Conservation (phyloP, 192 early-diverging fungal species). For the Coemansia sp. region DNA sequence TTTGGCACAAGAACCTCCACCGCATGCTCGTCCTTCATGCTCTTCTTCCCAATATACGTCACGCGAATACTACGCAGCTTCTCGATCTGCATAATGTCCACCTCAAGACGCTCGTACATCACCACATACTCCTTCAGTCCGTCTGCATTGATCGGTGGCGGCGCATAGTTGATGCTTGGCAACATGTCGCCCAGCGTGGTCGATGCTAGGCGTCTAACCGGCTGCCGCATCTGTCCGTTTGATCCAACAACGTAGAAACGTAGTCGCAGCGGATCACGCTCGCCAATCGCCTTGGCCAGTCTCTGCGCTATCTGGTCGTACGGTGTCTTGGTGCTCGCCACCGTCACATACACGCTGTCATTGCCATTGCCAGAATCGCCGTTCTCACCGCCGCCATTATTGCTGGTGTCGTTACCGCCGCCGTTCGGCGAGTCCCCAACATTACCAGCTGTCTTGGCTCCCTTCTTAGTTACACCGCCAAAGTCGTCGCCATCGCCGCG, state of each 20-base stretch:
- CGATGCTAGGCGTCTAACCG: constrained; percentile 53
- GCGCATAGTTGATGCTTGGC: constrained; percentile 24
- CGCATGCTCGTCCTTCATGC: constrained; percentile 67
- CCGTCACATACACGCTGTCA: not conserved
- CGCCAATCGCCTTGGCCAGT: constrained; percentile 59
- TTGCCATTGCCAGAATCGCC: not conserved
- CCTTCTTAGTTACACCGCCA: not conserved
- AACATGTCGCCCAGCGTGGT: constrained; percentile 62
- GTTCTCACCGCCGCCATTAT: not conserved
- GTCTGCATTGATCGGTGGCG: constrained; percentile 15
- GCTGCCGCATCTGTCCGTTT: constrained; percentile 31
- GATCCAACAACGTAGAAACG: constrained; percentile 61
- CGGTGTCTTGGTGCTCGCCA: constrained; percentile 22
- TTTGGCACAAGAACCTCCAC: constrained; percentile 75
- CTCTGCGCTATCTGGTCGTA: constrained; percentile 60
- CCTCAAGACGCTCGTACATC: constrained; percentile 83
- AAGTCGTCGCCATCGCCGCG: constrained; percentile 15
- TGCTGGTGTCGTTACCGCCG: constrained; percentile 4
- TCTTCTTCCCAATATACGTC: constrained; percentile 62
- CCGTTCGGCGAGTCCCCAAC: not conserved
- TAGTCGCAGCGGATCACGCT: constrained; percentile 64
- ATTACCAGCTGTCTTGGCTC: not conserved
- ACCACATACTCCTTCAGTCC: constrained; percentile 52
- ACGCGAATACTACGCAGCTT: constrained; percentile 72
- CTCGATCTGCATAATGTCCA: constrained; percentile 80